Percentiles rank a stretch among this genome's conserved stretches.
Conservation (phyloP, 164 flowering plant species). For the Vitis riparia region DNA sequence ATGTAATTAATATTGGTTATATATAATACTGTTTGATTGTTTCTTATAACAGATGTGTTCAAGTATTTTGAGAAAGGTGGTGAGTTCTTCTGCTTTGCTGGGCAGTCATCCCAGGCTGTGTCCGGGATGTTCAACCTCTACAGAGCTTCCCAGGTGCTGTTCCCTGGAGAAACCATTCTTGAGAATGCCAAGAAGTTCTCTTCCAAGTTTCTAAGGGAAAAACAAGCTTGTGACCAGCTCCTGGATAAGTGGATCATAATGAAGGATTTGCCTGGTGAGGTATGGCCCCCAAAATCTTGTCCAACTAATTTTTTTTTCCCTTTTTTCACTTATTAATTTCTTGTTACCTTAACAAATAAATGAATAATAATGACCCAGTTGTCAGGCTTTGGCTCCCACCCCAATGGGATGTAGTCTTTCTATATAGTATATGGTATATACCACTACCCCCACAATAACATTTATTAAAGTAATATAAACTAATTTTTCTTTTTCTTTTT, state of each 20-base stretch:
- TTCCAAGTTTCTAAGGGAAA: conserved; percentile 48
- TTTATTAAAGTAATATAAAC: no score
- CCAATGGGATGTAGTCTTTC: no score
- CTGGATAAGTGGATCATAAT: conserved; percentile 89
- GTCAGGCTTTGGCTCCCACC: no score
- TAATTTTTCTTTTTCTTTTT: no score
- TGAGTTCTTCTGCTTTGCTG: conserved; percentile 74
- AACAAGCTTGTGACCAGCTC: conserved; percentile 53
- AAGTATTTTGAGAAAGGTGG: conserved; percentile 60
- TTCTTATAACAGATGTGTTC: conserved; percentile 55
- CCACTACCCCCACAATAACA: no score
- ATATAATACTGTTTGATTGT: not conserved
- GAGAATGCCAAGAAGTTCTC: conserved; percentile 65
- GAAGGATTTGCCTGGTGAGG: conserved; percentile 91
- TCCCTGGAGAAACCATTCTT: conserved; percentile 70
- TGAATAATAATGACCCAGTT: not conserved
- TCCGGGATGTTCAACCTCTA: conserved; percentile 80
- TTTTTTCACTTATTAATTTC: not conserved
- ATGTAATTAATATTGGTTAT: not conserved
- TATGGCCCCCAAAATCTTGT: conserved; percentile 14
- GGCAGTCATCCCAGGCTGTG: conserved; percentile 78
- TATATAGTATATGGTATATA: no score
- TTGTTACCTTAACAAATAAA: not conserved
- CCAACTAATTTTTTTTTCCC: not conserved
- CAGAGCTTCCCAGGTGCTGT: conserved; percentile 70